Percentiles rank a stretch among this genome's conserved stretches.
These are phyloP conservation scores for Plasmopara viticola DNA, from an alignment of 352 stramenopile genomes.

Conservation along the genomic window DNA sequence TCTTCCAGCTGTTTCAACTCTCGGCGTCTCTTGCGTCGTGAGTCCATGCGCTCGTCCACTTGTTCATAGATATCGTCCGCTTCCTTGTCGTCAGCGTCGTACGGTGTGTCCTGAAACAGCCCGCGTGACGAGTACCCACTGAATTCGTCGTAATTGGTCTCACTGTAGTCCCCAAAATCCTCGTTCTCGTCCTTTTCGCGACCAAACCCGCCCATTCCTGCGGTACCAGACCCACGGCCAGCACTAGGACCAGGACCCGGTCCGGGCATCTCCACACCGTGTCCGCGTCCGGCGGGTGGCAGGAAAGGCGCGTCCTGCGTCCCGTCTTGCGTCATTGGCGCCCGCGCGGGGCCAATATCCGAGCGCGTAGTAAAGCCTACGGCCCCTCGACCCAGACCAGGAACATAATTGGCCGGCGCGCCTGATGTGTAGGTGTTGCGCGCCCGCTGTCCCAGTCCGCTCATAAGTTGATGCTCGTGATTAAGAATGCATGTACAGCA, in stretches of 20 bases:
- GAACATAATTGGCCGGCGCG: slow-evolving; percentile 93
- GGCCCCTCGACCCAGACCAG: slow-evolving; percentile 92
- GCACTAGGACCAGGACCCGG: slow-evolving; percentile 20
- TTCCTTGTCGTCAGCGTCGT: slow-evolving; percentile 96
- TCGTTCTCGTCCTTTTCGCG: slow-evolving; percentile 84
- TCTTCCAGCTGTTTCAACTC: slow-evolving; percentile 81
- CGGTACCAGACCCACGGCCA: slow-evolving; percentile 71
- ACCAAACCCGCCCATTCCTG: slow-evolving; percentile 75
- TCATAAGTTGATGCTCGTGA: slow-evolving; percentile 34
- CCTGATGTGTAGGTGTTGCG: slow-evolving; percentile 83
- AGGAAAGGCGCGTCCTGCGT: slow-evolving; percentile 61
- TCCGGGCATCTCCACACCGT: slow-evolving; percentile 15
- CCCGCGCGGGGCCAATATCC: slow-evolving; percentile 91
- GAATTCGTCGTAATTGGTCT: slow-evolving; percentile 91
- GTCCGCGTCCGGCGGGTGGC: slow-evolving; percentile 69
- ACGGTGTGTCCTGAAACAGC: slow-evolving; percentile 89
- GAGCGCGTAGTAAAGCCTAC: slow-evolving; percentile 96
- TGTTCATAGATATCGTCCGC: slow-evolving; percentile 94
- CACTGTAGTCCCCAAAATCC: slow-evolving; percentile 85
- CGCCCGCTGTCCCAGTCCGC: slow-evolving; percentile 55
- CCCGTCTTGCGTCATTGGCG: slow-evolving; percentile 52
- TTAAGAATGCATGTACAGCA: background rate
- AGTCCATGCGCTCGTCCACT: slow-evolving; percentile 95
- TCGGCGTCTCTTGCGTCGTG: slow-evolving; percentile 80
- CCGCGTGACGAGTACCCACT: slow-evolving; percentile 77